Conservation (phyloP, 2,329 filamentous ascomycete species). For the Drechslerella dactyloides region DNA sequence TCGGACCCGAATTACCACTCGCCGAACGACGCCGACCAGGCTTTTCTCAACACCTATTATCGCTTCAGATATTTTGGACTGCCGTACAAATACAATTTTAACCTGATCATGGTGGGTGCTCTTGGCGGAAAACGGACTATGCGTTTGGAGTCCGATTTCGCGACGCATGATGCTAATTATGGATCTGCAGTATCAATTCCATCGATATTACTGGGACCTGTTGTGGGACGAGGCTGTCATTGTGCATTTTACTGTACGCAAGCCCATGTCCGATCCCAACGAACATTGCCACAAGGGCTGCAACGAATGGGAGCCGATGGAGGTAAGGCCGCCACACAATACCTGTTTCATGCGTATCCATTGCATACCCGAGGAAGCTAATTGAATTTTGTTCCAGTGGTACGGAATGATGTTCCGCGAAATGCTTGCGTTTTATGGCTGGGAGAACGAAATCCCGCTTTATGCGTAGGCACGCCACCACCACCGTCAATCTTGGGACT, state of each 20-base stretch:
- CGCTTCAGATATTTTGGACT: slow-evolving; percentile 54
- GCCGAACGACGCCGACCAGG: slow-evolving; percentile 55
- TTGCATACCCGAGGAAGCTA: slow-evolving; percentile 4
- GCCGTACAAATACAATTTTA: slow-evolving; percentile 56
- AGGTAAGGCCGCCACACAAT: slow-evolving; percentile 51
- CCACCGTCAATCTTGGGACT: background rate
- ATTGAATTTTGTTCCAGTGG: slow-evolving; percentile 57
- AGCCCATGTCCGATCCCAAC: slow-evolving; percentile 52
- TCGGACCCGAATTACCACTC: slow-evolving; percentile 55
- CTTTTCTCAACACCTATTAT: slow-evolving; percentile 55
- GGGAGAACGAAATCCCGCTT: slow-evolving; percentile 54
- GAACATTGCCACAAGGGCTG: slow-evolving; percentile 55
- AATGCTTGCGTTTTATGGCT: slow-evolving; percentile 54
- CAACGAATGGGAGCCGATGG: slow-evolving; percentile 54
- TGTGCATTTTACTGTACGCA: slow-evolving; percentile 54
- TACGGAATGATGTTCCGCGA: slow-evolving; percentile 60
- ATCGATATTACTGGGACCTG: slow-evolving; percentile 53
- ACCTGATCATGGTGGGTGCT: slow-evolving; percentile 54
- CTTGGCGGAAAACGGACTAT: background rate
- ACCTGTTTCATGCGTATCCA: background rate
- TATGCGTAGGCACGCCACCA: slow-evolving; percentile 44
- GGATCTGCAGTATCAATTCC: slow-evolving; percentile 54
- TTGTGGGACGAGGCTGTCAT: slow-evolving; percentile 55
- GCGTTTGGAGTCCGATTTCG: background rate
- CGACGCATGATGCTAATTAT: slow-evolving; percentile 8